Evolutionary conservation across 805 yeast genomes (phyloP).

Genomic region (Saccharomycopsis schoenii): DNA sequence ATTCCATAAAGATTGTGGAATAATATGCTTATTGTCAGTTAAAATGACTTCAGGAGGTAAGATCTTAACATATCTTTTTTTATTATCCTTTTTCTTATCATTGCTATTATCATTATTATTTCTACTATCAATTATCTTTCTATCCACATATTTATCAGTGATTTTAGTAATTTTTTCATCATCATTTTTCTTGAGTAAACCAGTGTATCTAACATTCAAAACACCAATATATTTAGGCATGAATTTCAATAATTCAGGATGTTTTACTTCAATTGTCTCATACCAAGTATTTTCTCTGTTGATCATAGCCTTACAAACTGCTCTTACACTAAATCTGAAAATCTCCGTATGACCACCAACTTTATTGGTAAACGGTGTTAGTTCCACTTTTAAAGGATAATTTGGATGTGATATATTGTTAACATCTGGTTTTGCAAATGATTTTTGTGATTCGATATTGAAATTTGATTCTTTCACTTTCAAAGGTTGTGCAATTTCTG

Average conservation of each 20-base stretch:
- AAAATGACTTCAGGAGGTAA: conserved; percentile 73
- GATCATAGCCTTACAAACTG: conserved; percentile 88
- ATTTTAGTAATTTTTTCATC: conserved; percentile 13
- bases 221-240: conserved; percentile 96
- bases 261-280: conserved; percentile 73
- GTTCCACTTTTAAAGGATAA: conserved; percentile 73
- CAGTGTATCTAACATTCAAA: conserved; percentile 74
- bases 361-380: conserved; percentile 83
- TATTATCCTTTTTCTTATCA: conserved; percentile 4
- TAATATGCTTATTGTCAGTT: conserved; percentile 85
- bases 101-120: conserved; percentile 17
- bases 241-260: conserved; percentile 65
- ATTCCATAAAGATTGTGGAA: conserved; percentile 70
- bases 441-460: background rate
- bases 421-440: background rate
- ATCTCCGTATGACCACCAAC: conserved; percentile 99
- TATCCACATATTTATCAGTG: conserved; percentile 11
- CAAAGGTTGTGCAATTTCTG: background rate
- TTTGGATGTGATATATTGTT: conserved; percentile 18
- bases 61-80: conserved; percentile 22
- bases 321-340: conserved; percentile 80
- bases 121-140: conserved; percentile 1
- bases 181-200: conserved; percentile 26
- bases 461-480: background rate
- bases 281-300: conserved; percentile 88